A percentile compares a stretch with the other conserved stretches of the same genome.
Conservation (phyloP, 2,329 filamentous ascomycete genomes). For the Diaporthe sp. region DNA sequence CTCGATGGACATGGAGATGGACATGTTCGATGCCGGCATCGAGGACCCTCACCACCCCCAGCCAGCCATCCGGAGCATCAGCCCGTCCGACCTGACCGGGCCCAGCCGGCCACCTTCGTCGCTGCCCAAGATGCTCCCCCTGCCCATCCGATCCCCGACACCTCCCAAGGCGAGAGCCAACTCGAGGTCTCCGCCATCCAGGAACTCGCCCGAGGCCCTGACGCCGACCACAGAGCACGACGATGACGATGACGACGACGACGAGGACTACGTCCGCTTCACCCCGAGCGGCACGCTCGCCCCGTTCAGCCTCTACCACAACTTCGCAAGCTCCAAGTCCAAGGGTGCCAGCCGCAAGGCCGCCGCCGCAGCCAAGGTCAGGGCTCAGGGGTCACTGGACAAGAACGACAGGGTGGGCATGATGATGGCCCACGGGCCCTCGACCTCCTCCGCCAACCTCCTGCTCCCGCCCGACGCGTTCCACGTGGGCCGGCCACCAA, state of each 20-base stretch:
- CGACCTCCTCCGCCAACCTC: constrained; percentile 45
- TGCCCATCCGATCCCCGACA: constrained; percentile 47
- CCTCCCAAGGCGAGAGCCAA: constrained; percentile 57
- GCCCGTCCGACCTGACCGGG: constrained; percentile 68
- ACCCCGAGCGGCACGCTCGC: constrained; percentile 44
- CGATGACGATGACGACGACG: constrained; percentile 61
- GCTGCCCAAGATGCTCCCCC: constrained; percentile 43
- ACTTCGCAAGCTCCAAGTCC: constrained; percentile 38
- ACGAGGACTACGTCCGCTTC: constrained; percentile 64
- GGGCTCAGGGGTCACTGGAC: constrained; percentile 19
- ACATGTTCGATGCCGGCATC: constrained; percentile 70
- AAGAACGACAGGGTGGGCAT: constrained; percentile 37
- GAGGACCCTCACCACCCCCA: constrained; percentile 62
- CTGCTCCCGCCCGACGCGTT: constrained; percentile 47
- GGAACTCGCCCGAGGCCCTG: constrained; percentile 58
- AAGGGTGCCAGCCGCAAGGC: constrained; percentile 35
- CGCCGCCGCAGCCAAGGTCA: constrained; percentile 41
- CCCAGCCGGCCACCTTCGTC: constrained; percentile 61
- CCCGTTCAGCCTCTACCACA: constrained; percentile 45
- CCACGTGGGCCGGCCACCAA: constrained; percentile 33
- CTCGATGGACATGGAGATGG: constrained; percentile 57
- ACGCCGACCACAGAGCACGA: constrained; percentile 46
- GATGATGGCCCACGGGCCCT: constrained; percentile 36
- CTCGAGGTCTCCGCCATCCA: constrained; percentile 48
- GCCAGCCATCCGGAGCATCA: constrained; percentile 66